Base-by-base conservation (phyloP, 345 rosid species). In the Stellera chamaejasme region DNA sequence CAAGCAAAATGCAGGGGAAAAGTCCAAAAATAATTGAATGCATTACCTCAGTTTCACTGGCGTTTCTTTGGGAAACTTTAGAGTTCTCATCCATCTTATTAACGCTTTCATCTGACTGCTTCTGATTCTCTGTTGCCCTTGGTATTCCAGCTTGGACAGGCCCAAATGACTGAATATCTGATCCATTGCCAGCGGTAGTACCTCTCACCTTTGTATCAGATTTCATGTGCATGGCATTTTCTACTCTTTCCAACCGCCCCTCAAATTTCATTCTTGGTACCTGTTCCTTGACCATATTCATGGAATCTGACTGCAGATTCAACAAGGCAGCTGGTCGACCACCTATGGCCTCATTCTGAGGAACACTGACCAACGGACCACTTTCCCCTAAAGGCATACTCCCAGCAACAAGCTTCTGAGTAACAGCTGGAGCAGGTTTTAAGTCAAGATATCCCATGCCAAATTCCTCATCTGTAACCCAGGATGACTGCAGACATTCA, bases 391-490 rank as follows among this genome's bases (percentile, higher is more conserved):
- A 50, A 45, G 65, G 65, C 48, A 59, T 25, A 59, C 61, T 77
- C 59, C 75, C 57, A 60, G 79, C 60, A 26, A 70, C 43, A 67
- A 84, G 77, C 75, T 82, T 89, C 51, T 85, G 62, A 55, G 82
- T 75, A 52, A 75, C 69, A 10, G 86, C 63, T 48, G 87, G 80
- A 63, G 82, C 82, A 60, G 90, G 84, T 74, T 85, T 94, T 52
- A 85, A 70, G 62, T 94, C 97, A 56, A 94, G 85, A 70, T 82
- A 90, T 68, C 99, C 99, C 99, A 87, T 87, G 67, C 96, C 93
- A 78, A 90, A 94, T 74, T 94, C 99, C 74, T 94, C 99, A 70
- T 94, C 99, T 0, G 99, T 90, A 46, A 94, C 93, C 99, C 99
- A 94, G 43, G 80, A 82, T 41, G 96, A 78, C 99, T 94, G 88